These are phyloP conservation scores for Carex pumila DNA, from an alignment of 176 grass and related monocot genomes.

Conservation along the genomic window DNA sequence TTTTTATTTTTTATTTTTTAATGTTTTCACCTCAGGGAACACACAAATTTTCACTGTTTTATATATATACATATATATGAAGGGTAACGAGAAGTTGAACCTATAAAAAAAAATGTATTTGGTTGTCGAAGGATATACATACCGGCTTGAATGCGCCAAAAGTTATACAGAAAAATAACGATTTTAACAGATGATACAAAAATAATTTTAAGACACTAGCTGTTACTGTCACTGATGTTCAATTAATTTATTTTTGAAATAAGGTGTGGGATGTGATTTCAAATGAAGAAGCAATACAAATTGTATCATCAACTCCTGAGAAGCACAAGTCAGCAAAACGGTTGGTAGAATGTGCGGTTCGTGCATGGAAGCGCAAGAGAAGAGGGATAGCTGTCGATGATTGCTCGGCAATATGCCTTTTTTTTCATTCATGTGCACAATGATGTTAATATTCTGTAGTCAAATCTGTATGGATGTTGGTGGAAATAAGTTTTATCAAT, in stretches of 20 bases:
- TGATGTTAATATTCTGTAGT: neutral
- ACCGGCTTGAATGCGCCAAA: neutral
- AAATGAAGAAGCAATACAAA: conserved; percentile 81
- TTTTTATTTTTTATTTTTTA: neutral
- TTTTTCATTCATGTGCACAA: conserved; percentile 43
- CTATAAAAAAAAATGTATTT: neutral
- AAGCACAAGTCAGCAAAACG: conserved; percentile 57
- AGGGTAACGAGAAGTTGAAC: neutral
- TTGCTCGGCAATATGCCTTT: conserved; percentile 93
- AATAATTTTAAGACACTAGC: too few relatives aligned
- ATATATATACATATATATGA: neutral
- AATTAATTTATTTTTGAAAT: neutral
- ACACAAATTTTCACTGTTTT: neutral
- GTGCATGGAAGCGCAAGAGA: conserved; percentile 55
- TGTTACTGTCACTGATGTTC: neutral
- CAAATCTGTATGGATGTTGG: neutral
- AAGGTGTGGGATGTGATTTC: conserved; percentile 96
- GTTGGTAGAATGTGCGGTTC: conserved; percentile 64
- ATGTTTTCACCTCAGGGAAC: neutral
- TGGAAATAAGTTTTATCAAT: conserved; percentile 5
- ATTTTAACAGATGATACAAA: neutral
- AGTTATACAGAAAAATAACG: neutral
- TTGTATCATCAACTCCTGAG: conserved; percentile 51
- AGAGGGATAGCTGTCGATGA: conserved; percentile 72
- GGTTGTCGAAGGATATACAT: neutral